Evolutionary conservation across 441 rosid species (phyloP), one percentile per base, ranked within the genome.

Genomic region (Pelargonium fulgidum): DNA sequence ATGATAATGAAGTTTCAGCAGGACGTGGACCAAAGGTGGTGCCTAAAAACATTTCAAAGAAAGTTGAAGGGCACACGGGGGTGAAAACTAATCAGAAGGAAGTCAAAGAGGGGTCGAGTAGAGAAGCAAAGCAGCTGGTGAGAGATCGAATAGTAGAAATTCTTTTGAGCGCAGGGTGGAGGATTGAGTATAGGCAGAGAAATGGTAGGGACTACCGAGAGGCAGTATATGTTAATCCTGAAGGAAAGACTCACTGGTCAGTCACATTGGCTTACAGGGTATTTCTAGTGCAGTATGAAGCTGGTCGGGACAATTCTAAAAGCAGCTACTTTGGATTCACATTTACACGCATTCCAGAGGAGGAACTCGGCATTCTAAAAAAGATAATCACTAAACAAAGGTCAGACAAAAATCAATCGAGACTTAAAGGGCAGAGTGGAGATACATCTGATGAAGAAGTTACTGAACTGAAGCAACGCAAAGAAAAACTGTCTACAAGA

Each of bases 201-300:
- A 42, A 77, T 62, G 85, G 87, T 65, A 90, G 68, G 70, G 73
- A 44, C 24, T 94, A 92, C 75, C 50, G 45, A 1, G 98, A 89
- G 84, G 89, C 99, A 56, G 97, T 94, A 45, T 94, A 94, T 85
- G 89, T 94, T 68, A 94, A 87, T 84, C 97, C 96, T 65, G 82
- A 85, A 73, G 97, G 98, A 62, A 89, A 77, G 77, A 88, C 98
- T 75, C 96, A 92, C 80, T 94, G 99, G 99, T 94, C 99, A 58
- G 81, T 90, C 74, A 94, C 99, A 63, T 74, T 81, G 81, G 99
- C 99, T 24, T 94, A 94, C 82, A 83, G 79, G 33, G 70, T 76
- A 71, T 90, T 92, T 48, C 89, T 84, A 83, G 29, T 58, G 48
- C 78, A 84, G 45, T 76, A 78, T 80, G 91, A 92, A 81, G 70